Percentiles rank a stretch among this genome's conserved stretches.
Evolutionary conservation across 2,329 filamentous ascomycete genomes (phyloP).

Genomic region (Fusarium sp.): DNA sequence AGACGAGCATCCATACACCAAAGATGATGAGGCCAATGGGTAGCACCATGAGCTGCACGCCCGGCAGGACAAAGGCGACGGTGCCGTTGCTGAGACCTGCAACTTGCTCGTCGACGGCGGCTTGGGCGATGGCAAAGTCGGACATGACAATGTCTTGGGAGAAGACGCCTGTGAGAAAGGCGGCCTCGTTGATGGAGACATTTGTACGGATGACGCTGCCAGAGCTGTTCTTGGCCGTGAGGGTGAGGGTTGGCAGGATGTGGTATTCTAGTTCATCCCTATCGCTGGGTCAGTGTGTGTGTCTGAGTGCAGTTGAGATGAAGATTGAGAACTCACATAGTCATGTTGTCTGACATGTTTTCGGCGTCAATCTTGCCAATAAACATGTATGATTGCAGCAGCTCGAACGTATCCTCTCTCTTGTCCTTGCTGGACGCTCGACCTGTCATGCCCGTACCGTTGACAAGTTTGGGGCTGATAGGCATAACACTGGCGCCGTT

Average conservation of each 20-base stretch:
- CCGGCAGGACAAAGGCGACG: slow-evolving; percentile 74
- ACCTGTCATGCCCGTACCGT: slow-evolving; percentile 39
- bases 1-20: slow-evolving; percentile 67
- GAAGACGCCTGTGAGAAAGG: slow-evolving; percentile 77
- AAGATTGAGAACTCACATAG: slow-evolving; percentile 62
- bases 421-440: slow-evolving; percentile 30
- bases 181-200: slow-evolving; percentile 74
- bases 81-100: slow-evolving; percentile 59
- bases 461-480: slow-evolving; percentile 40
- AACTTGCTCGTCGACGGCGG: slow-evolving; percentile 59
- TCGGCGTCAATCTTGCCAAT: slow-evolving; percentile 72
- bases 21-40: slow-evolving; percentile 75
- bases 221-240: slow-evolving; percentile 64
- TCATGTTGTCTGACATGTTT: slow-evolving; percentile 63
- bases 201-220: slow-evolving; percentile 67
- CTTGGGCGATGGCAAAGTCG: slow-evolving; percentile 57
- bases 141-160: slow-evolving; percentile 65
- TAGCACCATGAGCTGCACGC: slow-evolving; percentile 72
- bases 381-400: slow-evolving; percentile 73
- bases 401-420: slow-evolving; percentile 46
- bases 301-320: slow-evolving; percentile 20
- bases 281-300: slow-evolving; percentile 14
- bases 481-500: slow-evolving; percentile 56
- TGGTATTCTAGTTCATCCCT: slow-evolving; percentile 69
- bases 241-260: slow-evolving; percentile 73